Evolutionary conservation across 495 filamentous ascomycete species (phyloP).

Genomic region (Recurvomyces mirabilis): DNA sequence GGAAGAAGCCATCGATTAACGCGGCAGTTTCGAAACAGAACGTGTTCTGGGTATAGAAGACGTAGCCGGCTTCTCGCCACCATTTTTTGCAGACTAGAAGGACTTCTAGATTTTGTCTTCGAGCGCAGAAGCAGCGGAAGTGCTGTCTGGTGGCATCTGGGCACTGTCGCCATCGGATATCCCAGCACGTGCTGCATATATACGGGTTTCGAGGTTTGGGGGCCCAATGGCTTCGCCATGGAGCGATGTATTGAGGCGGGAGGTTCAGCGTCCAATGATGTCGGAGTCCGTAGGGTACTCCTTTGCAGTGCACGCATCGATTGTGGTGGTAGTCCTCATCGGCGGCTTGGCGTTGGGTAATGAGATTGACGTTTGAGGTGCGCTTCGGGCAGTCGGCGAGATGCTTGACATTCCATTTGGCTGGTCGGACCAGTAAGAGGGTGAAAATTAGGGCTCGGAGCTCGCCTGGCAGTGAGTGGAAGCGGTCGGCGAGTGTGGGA

Average conservation of each 20-base stretch:
- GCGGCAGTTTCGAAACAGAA: constrained; percentile 8
- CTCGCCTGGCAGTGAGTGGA: constrained; percentile 10
- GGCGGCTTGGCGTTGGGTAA: too few relatives aligned
- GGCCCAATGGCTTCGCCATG: constrained; percentile 8
- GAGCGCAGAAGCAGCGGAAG: constrained; percentile 8
- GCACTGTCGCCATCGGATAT: neutral
- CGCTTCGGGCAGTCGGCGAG: neutral
- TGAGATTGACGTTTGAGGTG: too few relatives aligned
- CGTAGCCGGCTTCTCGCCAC: constrained; percentile 3
- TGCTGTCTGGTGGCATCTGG: neutral
- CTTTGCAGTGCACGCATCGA: neutral
- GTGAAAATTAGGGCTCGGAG: constrained; percentile 12
- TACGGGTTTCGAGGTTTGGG: neutral
- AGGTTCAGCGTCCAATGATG: neutral
- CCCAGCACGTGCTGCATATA: constrained; percentile 6
- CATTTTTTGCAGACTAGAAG: constrained; percentile 8
- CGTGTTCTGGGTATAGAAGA: constrained; percentile 3
- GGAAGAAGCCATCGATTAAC: neutral
- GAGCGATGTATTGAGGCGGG: neutral
- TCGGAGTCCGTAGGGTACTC: neutral
- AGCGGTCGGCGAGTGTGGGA: constrained; percentile 8
- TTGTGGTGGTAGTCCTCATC: neutral
- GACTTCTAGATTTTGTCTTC: constrained; percentile 6
- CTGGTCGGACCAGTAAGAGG: constrained; percentile 5
- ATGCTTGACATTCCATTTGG: constrained; percentile 6